These are phyloP conservation scores for Scenedesmus sp. DNA, from an alignment of 163 green algal species.

Conservation along the genomic window DNA sequence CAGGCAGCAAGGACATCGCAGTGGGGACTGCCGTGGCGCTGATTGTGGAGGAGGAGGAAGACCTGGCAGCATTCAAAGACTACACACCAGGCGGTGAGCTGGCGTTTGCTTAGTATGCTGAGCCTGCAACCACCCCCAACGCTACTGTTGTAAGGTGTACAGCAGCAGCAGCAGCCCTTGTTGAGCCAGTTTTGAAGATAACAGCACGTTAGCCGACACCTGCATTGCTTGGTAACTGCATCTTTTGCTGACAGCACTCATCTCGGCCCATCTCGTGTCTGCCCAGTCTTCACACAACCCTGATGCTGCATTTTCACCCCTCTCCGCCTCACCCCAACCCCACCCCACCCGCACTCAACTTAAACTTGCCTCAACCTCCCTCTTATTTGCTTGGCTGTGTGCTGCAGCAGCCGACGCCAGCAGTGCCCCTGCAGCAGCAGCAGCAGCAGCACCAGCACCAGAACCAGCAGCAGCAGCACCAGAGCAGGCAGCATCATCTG, in stretches of 20 bases:
- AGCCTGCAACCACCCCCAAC: background rate
- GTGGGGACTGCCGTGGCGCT: conserved; percentile 87
- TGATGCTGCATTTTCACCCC: background rate
- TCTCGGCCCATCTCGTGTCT: background rate
- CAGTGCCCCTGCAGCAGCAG: conserved; percentile 25
- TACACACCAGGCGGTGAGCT: conserved; percentile 54
- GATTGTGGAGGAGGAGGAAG: conserved; percentile 88
- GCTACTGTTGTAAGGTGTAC: background rate
- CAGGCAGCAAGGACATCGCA: conserved; percentile 80
- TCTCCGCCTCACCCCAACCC: background rate
- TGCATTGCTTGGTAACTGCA: background rate
- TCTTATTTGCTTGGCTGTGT: background rate
- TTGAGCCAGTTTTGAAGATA: background rate
- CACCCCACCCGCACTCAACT: too few species aligned
- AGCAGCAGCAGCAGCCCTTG: background rate
- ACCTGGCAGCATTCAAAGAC: conserved; percentile 71
- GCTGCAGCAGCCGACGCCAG: background rate
- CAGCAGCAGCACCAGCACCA: background rate
- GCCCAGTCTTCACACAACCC: background rate
- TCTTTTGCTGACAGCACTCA: background rate
- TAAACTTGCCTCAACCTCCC: too few species aligned
- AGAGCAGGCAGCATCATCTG: conserved; percentile 31
- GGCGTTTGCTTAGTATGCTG: background rate
- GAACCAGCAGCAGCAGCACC: conserved; percentile 21
- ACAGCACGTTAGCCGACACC: background rate